phyloP scores from a whole-genome alignment of 2,329 filamentous ascomycete species.

The Aureobasidium sp. region DNA sequence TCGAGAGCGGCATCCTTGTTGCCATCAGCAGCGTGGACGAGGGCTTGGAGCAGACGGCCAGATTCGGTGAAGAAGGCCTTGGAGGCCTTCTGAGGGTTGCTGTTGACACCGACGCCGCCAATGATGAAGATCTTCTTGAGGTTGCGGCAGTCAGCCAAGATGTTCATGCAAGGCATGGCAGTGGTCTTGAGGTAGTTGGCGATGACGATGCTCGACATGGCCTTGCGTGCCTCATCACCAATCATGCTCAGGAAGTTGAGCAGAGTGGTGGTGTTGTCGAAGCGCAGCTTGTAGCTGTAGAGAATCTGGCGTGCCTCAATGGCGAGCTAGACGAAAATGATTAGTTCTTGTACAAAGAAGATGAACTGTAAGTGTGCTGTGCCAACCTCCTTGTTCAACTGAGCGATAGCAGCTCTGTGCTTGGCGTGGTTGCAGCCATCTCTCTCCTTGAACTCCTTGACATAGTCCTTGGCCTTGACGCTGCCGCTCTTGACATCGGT shows the following conservation, averaged over 20 bases:
- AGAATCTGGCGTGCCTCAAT: slow-evolving; percentile 24
- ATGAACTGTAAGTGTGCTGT: background rate
- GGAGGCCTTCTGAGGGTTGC: slow-evolving; percentile 27
- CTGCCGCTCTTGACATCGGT: slow-evolving; percentile 25
- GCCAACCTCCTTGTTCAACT: slow-evolving; percentile 26
- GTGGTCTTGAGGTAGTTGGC: slow-evolving; percentile 24
- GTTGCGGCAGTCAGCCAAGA: slow-evolving; percentile 25
- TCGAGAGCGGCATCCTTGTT: slow-evolving; percentile 23
- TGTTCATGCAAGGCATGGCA: slow-evolving; percentile 25
- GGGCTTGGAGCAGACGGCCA: slow-evolving; percentile 23
- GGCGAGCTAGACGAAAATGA: slow-evolving; percentile 19
- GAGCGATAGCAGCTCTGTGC: slow-evolving; percentile 26
- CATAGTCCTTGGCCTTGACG: slow-evolving; percentile 8
- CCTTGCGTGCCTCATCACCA: slow-evolving; percentile 17
- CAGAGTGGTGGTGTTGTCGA: slow-evolving; percentile 26
- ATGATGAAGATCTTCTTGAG: slow-evolving; percentile 25
- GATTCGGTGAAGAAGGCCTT: slow-evolving; percentile 29
- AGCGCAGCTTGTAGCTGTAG: slow-evolving; percentile 25
- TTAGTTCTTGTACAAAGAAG: background rate
- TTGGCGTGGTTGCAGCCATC: slow-evolving; percentile 1
- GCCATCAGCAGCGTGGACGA: slow-evolving; percentile 18
- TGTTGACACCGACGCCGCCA: slow-evolving; percentile 21
- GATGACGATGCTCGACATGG: slow-evolving; percentile 22
- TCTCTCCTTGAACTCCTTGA: slow-evolving; percentile 18
- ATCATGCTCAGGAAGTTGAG: slow-evolving; percentile 27